Evolutionary conservation across 2,329 filamentous ascomycete genomes (phyloP).

Genomic region (Chrysoporthe austroafricana): DNA sequence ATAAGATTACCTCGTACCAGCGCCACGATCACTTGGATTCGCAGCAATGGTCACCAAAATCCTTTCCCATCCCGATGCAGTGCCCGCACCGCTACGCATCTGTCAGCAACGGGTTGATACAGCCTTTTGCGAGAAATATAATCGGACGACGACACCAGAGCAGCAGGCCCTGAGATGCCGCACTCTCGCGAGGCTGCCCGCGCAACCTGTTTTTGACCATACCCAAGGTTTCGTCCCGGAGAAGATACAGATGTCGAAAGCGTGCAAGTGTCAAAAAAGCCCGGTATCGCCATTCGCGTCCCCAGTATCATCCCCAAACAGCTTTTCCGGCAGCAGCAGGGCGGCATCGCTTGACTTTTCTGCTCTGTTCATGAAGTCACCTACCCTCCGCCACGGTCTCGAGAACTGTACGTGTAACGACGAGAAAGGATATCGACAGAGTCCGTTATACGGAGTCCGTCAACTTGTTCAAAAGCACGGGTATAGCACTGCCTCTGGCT

Average conservation of each 20-base stretch:
- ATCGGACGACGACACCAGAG: not conserved
- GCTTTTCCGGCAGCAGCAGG: not conserved
- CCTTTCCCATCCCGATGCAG: not conserved
- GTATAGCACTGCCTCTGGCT: not conserved
- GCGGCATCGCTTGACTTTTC: conserved; percentile 17
- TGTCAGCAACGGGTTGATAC: not conserved
- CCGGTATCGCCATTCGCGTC: conserved; percentile 1
- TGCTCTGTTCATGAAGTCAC: conserved; percentile 14
- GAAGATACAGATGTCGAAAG: not conserved
- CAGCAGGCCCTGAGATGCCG: not conserved
- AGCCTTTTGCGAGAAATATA: too few species aligned
- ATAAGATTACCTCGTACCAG: not conserved
- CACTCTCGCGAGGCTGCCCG: conserved; percentile 13
- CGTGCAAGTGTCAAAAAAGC: conserved; percentile 11
- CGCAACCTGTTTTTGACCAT: conserved; percentile 7
- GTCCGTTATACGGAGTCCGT: too few species aligned
- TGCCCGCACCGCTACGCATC: conserved; percentile 13
- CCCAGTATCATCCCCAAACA: not conserved
- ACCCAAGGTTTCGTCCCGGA: not conserved
- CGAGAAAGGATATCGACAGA: not conserved
- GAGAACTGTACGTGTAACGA: conserved; percentile 12
- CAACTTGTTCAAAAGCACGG: not conserved
- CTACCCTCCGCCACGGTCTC: conserved; percentile 3
- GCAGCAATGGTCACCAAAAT: not conserved
- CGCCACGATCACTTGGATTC: not conserved